Base-by-base conservation (phyloP, 345 rosid genomes). In the Triadica sebifera region DNA sequence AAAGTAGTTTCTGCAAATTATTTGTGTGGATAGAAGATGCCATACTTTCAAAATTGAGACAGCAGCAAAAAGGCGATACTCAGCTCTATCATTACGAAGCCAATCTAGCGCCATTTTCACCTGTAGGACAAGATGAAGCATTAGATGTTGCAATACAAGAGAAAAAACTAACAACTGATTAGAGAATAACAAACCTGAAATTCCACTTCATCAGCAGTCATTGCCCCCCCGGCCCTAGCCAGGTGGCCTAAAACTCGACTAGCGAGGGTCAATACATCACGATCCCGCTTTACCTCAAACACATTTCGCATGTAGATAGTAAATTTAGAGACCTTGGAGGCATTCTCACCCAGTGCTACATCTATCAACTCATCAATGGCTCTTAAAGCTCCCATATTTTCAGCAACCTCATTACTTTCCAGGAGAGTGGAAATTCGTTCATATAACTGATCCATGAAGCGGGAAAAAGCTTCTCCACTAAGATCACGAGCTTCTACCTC, bases 141-240 rank as follows among this genome's bases (percentile, higher is more conserved):
- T 72, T 47, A 74, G 65, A 46, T 22, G 24, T 47, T 55, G 64
- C 56, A 73, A 20, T 34, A 65, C 29, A 29, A 76, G 29, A 77
- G 53, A 34, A 17, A 47, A 19, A 57, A 61, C 19, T 16, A 56
- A 56, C 22, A 63, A 70, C 45, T 46, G 37, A 67, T 67, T 37
- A 29, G 66, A 39, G 45, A 19, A 59, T 47, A 74, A 76, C 75
- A 49, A 74, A 96, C 98, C 95, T 96, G 98, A 85, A 89, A 82
- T 71, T 93, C 97, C 79, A 93, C 96, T 93, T 93, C 97, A 76
- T 96, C 99, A 15, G 99, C 96, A 67, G 96, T 90, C 99, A 96
- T 91, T 51, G 95, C 97, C 67, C 99, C 99, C 69, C 99, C 98
- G 20, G 97, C 95, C 91, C 97, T 88, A 6, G 97, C 98, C 74